phyloP scores from a whole-genome alignment of 345 rosid species.

The Sonneratia alba region DNA sequence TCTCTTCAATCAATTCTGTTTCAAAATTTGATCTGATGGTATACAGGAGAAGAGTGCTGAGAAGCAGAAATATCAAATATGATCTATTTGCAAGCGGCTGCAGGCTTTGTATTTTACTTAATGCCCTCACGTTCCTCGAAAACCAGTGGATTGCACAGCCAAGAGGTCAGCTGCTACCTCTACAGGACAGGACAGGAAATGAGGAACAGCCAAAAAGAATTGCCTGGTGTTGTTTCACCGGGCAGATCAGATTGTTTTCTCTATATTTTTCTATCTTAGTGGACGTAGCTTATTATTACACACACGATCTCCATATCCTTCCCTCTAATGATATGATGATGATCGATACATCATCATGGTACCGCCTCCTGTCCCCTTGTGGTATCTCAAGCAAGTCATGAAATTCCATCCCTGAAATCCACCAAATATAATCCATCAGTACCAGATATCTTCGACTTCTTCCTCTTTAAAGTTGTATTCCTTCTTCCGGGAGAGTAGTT shows the following conservation, averaged over 20 bases:
- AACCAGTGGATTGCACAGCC: neutral
- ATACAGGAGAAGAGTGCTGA: neutral
- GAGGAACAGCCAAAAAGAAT: constrained; percentile 23
- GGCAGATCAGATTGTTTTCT: constrained; percentile 11
- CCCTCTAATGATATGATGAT: constrained; percentile 89
- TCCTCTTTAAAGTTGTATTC: neutral
- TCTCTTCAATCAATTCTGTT: neutral
- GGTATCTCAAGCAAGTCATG: constrained; percentile 83
- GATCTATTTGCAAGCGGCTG: neutral
- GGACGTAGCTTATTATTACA: constrained; percentile 29
- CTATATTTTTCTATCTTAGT: constrained; percentile 9
- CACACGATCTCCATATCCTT: constrained; percentile 96
- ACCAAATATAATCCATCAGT: neutral
- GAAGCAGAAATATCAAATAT: neutral
- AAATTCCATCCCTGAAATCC: constrained; percentile 72
- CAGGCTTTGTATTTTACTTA: neutral
- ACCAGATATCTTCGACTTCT: neutral
- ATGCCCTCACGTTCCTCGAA: neutral
- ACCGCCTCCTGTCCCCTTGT: constrained; percentile 81
- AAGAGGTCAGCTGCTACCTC: constrained; percentile 6
- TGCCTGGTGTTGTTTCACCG: constrained; percentile 11
- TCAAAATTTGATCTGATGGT: neutral
- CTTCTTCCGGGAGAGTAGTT: no score
- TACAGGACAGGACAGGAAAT: constrained; percentile 26
- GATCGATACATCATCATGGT: constrained; percentile 87